Base-by-base conservation (phyloP, 345 rosid species). In the Brassica napus region DNA sequence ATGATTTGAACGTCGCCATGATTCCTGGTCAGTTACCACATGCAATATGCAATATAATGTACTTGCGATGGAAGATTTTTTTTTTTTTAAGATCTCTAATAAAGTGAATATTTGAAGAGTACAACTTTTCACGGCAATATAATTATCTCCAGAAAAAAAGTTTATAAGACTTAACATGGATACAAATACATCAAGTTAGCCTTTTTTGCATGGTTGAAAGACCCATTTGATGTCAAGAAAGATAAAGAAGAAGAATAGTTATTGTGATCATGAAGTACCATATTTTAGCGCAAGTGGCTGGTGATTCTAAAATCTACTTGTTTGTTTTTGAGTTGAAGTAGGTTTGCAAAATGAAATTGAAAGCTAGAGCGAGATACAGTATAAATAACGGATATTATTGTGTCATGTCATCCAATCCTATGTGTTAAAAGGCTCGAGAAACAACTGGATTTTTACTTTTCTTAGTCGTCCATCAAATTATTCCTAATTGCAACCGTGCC, bases 181-280 rank as follows among this genome's bases (percentile, higher is more conserved):
- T 16, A 8, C 11, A 35, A 65, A 65, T 23, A 65, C 47, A 34
- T 64, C 14, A 49, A 37, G 10, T 15, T 65, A 34, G 26, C 26
- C 21, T 65, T 14, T 15, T 65, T 9, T 14, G 12, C 47, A 65
- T 65, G 26, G 26, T 37, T 65, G 4, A 34, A 34, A 35, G 8
- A 65, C 49, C 49, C 1, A 64, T n/a, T 64, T 15, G 66, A 63
- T 63, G 67, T 63, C 67, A 63, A 63, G 67, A 63, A n/a, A 64
- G 24, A 32, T 7, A 32, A 31, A 7, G 44, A 63, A 65, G 5
- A 18, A 65, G n/a, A 47, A 55, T 55, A 16, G 1, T 24, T 59
- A 16, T 5, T 35, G 24, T 18, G 26, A 15, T 16, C n/a, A 3
- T 34, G 1, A 65, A 65, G n/a, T 65, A 2, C 8, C 7, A 34